Percentiles rank a stretch among this genome's conserved stretches.
Conservation (phyloP, 164 flowering plant species). For the Chloranthus sessilifolius region DNA sequence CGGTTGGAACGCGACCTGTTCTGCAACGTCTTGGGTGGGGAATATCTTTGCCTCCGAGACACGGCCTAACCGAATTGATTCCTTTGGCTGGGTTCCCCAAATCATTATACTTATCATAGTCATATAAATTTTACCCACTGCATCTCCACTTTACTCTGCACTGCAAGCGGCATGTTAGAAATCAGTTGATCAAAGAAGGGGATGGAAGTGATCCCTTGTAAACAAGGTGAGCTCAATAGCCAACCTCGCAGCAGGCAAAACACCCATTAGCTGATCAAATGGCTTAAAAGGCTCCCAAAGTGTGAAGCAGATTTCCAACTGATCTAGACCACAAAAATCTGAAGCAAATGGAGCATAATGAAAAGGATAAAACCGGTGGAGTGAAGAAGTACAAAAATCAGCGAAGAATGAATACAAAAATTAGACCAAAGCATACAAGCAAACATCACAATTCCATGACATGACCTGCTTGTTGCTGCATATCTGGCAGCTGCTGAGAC, state of each 20-base stretch:
- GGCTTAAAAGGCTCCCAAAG: slow-evolving; percentile 63
- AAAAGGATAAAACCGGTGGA: slow-evolving; percentile 59
- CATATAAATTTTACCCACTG: no score
- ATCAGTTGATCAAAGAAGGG: no score
- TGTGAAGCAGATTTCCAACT: slow-evolving; percentile 33
- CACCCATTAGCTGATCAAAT: slow-evolving; percentile 54
- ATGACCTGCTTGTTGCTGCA: no score
- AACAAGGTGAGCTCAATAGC: background rate
- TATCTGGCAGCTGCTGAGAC: no score
- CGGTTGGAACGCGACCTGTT: slow-evolving; percentile 75
- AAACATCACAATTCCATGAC: no score
- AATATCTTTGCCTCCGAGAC: slow-evolving; percentile 60
- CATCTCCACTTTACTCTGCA: no score
- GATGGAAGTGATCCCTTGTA: no score
- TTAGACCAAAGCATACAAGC: no score
- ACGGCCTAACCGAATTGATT: slow-evolving; percentile 49
- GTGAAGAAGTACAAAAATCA: no score
- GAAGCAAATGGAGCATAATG: slow-evolving; percentile 75
- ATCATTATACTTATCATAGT: slow-evolving; percentile 82
- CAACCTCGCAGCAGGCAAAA: slow-evolving; percentile 65
- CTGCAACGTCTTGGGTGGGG: slow-evolving; percentile 92
- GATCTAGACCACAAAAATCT: slow-evolving; percentile 39
- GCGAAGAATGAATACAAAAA: no score
- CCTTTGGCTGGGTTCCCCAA: slow-evolving; percentile 94
- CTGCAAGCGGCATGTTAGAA: no score